Percentiles rank a stretch among this genome's conserved stretches.
phyloP scores from a whole-genome alignment of 73 alveolate species.

The Strombidium stylifer region DNA sequence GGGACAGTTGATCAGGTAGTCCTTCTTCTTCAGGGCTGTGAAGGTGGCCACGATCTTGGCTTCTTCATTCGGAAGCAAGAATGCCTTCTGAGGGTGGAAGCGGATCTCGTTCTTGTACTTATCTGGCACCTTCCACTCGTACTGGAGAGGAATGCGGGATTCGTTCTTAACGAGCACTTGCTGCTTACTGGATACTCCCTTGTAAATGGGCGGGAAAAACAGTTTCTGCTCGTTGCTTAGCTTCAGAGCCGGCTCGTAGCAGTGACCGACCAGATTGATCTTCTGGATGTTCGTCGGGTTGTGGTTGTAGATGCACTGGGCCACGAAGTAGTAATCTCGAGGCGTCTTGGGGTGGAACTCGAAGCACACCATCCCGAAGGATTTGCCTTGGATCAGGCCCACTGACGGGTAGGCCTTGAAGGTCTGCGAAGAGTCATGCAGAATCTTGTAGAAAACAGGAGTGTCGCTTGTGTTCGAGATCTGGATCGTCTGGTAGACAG shows the following conservation, averaged over 20 bases:
- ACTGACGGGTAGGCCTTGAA: conserved; percentile 90
- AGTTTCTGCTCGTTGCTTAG: conserved; percentile 91
- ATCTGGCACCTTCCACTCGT: conserved; percentile 86
- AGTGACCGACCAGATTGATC: conserved; percentile 85
- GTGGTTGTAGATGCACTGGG: conserved; percentile 90
- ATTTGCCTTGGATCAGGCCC: conserved; percentile 94
- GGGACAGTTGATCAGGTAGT: conserved; percentile 81
- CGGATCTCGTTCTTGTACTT: conserved; percentile 85
- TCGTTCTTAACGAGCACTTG: conserved; percentile 85
- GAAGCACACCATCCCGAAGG: conserved; percentile 80
- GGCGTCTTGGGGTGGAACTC: conserved; percentile 96
- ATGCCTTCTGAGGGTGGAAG: conserved; percentile 87
- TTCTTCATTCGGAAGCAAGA: conserved; percentile 86
- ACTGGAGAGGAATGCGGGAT: conserved; percentile 88
- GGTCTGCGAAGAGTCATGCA: conserved; percentile 89
- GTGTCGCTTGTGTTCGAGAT: conserved; percentile 96
- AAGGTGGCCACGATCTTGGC: conserved; percentile 78
- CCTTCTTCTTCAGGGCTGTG: conserved; percentile 89
- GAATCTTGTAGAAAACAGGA: conserved; percentile 87
- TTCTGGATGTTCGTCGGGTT: conserved; percentile 79
- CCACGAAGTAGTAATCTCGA: conserved; percentile 80
- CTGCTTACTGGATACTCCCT: conserved; percentile 92
- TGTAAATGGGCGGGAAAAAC: conserved; percentile 96
- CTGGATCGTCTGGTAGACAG: conserved; percentile 90
- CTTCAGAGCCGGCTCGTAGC: conserved; percentile 90